phyloP scores from a whole-genome alignment of 2,329 filamentous ascomycete genomes.

The Alternaria brassicae region DNA sequence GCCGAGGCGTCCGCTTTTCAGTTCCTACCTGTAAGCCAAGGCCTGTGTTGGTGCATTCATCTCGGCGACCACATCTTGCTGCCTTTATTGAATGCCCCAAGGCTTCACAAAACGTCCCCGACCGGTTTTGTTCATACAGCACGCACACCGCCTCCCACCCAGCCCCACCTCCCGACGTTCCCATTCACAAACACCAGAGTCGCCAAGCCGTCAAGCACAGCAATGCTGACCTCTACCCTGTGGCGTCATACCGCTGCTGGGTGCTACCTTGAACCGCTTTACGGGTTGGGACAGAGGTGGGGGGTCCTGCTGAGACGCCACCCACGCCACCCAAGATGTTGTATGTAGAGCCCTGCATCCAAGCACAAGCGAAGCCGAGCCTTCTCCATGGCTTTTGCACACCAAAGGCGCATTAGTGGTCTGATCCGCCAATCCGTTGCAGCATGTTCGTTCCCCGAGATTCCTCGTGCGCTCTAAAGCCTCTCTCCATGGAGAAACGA shows the following conservation, averaged over 20 bases:
- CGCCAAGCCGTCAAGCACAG: slow-evolving; percentile 38
- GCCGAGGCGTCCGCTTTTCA: slow-evolving; percentile 39
- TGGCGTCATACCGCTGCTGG: slow-evolving; percentile 42
- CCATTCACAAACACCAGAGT: neutral
- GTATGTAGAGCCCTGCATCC: slow-evolving; percentile 20
- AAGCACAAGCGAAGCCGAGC: slow-evolving; percentile 31
- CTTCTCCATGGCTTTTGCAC: slow-evolving; percentile 22
- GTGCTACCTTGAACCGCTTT: slow-evolving; percentile 7
- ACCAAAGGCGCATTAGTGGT: slow-evolving; percentile 23
- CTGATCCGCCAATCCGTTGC: slow-evolving; percentile 33
- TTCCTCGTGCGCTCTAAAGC: slow-evolving; percentile 39
- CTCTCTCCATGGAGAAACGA: slow-evolving; percentile 31
- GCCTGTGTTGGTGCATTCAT: slow-evolving; percentile 8
- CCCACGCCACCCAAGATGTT: slow-evolving; percentile 42
- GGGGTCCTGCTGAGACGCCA: slow-evolving; percentile 37
- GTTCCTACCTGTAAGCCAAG: slow-evolving; percentile 20
- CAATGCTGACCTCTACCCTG: slow-evolving; percentile 43
- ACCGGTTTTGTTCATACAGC: neutral
- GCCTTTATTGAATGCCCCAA: neutral
- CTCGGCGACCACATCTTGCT: slow-evolving; percentile 10
- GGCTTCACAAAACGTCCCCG: neutral
- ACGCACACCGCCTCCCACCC: neutral
- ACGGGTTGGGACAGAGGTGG: slow-evolving; percentile 26
- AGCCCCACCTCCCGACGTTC: slow-evolving; percentile 6
- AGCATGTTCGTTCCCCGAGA: slow-evolving; percentile 26